Evolutionary conservation across 2,329 filamentous ascomycete genomes (phyloP).

Genomic region (Cercospora beticola): DNA sequence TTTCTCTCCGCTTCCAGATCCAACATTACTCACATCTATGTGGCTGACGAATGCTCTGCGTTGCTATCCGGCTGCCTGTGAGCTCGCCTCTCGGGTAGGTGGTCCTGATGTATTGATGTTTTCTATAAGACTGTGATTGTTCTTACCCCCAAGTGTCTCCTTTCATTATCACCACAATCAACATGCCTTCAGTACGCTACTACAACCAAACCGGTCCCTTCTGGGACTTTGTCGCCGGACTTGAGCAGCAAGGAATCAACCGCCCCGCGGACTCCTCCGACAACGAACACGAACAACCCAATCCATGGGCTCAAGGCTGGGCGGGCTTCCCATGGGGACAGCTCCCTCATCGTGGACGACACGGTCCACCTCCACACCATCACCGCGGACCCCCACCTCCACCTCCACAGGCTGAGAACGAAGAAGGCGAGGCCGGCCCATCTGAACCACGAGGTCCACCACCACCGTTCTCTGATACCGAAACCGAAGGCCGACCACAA

Average conservation of each 20-base stretch:
- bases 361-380: conserved; percentile 27
- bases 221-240: conserved; percentile 55
- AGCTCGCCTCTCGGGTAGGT: conserved; percentile 17
- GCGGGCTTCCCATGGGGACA: conserved; percentile 40
- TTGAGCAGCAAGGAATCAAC: conserved; percentile 49
- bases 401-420: conserved; percentile 22
- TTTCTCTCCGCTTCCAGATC: conserved; percentile 10
- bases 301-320: conserved; percentile 38
- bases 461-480: conserved; percentile 25
- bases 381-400: conserved; percentile 23
- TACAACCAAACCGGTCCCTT: conserved; percentile 55
- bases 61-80: conserved; percentile 18
- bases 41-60: conserved; percentile 19
- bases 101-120: not conserved
- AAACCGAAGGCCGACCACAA: conserved; percentile 16
- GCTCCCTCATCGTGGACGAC: conserved; percentile 33
- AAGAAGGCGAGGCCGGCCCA: conserved; percentile 26
- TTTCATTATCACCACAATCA: conserved; percentile 30
- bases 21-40: not conserved
- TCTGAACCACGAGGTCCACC: conserved; percentile 29
- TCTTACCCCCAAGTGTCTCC: not conserved
- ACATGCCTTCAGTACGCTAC: conserved; percentile 56
- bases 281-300: conserved; percentile 33
- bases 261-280: conserved; percentile 32
- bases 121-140: conserved; percentile 12